A percentile compares a stretch with the other conserved stretches of the same genome.
Evolutionary conservation across 192 early-diverging fungal genomes (phyloP).

Genomic region (Podila horticola): DNA sequence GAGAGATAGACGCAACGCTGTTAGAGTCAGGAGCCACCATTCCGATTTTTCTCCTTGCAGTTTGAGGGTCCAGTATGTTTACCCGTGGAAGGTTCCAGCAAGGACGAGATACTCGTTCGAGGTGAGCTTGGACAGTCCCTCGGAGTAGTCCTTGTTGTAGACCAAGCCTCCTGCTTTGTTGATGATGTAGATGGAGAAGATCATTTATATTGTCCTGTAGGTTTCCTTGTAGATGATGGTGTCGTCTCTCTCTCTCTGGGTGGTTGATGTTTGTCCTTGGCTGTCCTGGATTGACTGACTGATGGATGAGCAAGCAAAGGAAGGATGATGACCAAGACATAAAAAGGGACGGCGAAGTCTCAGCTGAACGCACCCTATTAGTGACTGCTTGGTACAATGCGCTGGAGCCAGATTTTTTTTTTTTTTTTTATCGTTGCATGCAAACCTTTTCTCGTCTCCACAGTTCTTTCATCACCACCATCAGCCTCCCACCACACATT

Average conservation of each 20-base stretch:
- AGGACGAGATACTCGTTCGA: slow-evolving; percentile 98
- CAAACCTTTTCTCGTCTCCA: too few relatives aligned
- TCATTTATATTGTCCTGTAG: slow-evolving; percentile 59
- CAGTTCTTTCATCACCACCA: too few relatives aligned
- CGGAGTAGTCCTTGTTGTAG: slow-evolving; percentile 91
- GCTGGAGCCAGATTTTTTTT: too few relatives aligned
- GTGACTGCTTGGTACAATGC: too few relatives aligned
- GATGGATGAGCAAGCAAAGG: too few relatives aligned
- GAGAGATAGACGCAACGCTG: background rate
- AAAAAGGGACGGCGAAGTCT: too few relatives aligned
- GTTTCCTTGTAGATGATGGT: background rate
- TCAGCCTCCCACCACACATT: background rate
- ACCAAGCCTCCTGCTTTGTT: slow-evolving; percentile 95
- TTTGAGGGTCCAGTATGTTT: slow-evolving; percentile 12
- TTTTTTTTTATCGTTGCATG: background rate
- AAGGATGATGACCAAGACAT: too few relatives aligned
- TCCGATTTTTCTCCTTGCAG: background rate
- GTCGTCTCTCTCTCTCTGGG: background rate
- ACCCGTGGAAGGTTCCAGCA: slow-evolving; percentile 98
- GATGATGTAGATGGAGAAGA: slow-evolving; percentile 85
- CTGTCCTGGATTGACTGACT: too few relatives aligned
- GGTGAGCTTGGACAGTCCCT: slow-evolving; percentile 83
- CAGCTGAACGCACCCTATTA: too few relatives aligned
- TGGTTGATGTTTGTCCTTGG: background rate
- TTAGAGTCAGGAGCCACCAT: too few relatives aligned